These are phyloP conservation scores for Acorus gramineus DNA, from an alignment of 106 monocot species.

Conservation along the genomic window DNA sequence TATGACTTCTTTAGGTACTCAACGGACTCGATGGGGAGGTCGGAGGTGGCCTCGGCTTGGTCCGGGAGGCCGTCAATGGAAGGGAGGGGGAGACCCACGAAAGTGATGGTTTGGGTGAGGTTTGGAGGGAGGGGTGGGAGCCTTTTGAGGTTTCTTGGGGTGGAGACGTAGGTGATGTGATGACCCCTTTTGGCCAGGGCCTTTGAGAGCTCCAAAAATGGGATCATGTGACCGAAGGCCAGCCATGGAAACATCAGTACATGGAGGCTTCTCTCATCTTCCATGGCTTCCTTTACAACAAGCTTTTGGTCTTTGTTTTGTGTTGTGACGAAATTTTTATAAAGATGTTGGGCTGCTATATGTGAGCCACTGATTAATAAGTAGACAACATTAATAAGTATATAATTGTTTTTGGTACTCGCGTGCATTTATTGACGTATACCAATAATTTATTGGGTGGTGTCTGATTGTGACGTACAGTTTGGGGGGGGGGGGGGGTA, in stretches of 20 bases:
- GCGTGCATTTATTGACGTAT: no score
- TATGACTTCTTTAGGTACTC: constrained; percentile 4
- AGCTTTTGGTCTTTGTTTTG: no score
- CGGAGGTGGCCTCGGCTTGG: constrained; percentile 9
- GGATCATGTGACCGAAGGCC: constrained; percentile 18
- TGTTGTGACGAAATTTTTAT: no score
- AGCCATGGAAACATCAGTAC: constrained; percentile 15
- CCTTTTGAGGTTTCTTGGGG: constrained; percentile 1
- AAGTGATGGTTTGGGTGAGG: not conserved
- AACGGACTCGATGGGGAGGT: constrained; percentile 1
- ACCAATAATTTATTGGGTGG: no score
- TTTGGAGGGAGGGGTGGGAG: constrained; percentile 4
- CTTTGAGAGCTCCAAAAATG: constrained; percentile 8
- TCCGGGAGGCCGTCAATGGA: not conserved
- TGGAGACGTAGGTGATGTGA: constrained; percentile 14
- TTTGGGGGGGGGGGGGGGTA: no score
- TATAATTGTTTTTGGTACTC: no score
- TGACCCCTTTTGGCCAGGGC: constrained; percentile 5
- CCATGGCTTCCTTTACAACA: no score
- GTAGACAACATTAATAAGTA: no score
- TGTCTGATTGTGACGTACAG: no score
- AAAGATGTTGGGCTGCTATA: no score
- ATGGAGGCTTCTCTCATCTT: not conserved
- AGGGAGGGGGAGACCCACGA: constrained; percentile 6
- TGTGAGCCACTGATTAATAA: no score